Base-by-base conservation (phyloP, 306 rosid species). In the Fragaria nilgerrensis region DNA sequence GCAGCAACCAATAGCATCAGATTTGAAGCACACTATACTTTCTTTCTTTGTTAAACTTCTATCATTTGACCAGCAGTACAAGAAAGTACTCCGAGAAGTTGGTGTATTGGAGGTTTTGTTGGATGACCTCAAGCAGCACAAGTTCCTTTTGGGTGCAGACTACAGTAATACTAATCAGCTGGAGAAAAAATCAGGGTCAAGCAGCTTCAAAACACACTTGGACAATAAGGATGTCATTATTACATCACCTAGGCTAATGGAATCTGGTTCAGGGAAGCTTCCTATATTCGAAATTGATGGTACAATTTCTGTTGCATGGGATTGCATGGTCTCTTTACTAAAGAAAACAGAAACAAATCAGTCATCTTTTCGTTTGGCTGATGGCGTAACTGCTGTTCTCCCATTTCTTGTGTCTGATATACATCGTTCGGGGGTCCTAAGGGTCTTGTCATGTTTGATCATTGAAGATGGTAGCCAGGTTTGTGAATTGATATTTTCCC, bases 21-120 rank as follows among this genome's bases (percentile, higher is more conserved):
- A 81, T 22, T 85, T 96, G 82, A 96, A 96, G 92, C 91, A 85
- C 84, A 88, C 92, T 19, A 90, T 96, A 85, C 94, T 96, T 81
- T 87, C 97, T 22, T 96, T 96, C 83, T 96, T 93, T 79, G 96
- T 93, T 56, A 96, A 96, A 82, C 97, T 96, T 76, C 85, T 96
- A 80, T 96, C 99, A 67, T 96, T 96, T 85, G 99, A 96, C 80
- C 99, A 89, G 80, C 98, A 96, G 82, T 96, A 87, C 92, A 91
- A 93, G 86, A 96, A 93, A 87, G 94, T 93, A 72, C 84, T 96
- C 84, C 96, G 99, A 71, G 99, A 96, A 96, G 99, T 96, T 90
- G 99, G 99, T 71, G 88, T 96, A 66, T 86, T 92, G 90, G 99
- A 91, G 75, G 99, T 96, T 83, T 86, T 96, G 86, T 77, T 96